Base-by-base conservation (phyloP, 805 yeast species). In the Candida lessepsii region DNA sequence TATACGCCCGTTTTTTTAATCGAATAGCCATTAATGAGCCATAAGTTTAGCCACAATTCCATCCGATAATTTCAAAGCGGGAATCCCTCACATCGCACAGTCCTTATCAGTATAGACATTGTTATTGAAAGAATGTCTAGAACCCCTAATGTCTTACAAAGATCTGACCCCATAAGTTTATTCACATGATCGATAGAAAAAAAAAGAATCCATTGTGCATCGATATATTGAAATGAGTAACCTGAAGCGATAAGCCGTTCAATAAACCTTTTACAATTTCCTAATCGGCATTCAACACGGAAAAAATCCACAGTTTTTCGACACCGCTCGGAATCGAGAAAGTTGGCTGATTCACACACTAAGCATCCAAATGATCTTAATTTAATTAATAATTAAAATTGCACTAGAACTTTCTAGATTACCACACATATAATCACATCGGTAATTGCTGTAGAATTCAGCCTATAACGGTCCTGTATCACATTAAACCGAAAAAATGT, bases 291-390 rank as follows among this genome's bases (percentile, higher is more conserved):
- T 20, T 27, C 16, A 13, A 32, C 20, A 15, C 24, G 33, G 20
- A 32, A 20, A 20, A 32, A 32, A 21, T n/a, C 35, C 35, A 32
- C 35, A 32, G 19, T 32, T 32, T 28, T 32, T 15, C 25, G 27
- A 20, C 27, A 21, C 35, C 35, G 35, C 35, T 32, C 35, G 35
- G 35, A 9, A 21, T 32, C 20, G 28, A 23, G 23, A 27, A 9
- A 24, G 27, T 8, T 24, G n/a, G n/a, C n/a, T n/a, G n/a, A n/a
- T n/a, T n/a, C n/a, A n/a, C n/a, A n/a, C n/a, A n/a, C n/a, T n/a
- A n/a, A n/a, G n/a, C n/a, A n/a, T n/a, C n/a, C n/a, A n/a, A n/a
- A n/a, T n/a, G n/a, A n/a, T n/a, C n/a, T n/a, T n/a, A n/a, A n/a
- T n/a, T n/a, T n/a, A n/a, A n/a, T n/a, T n/a, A n/a, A n/a, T n/a